phyloP scores from a whole-genome alignment of 768 basidiomycete species.

The Leccinum olivaceopallidum region DNA sequence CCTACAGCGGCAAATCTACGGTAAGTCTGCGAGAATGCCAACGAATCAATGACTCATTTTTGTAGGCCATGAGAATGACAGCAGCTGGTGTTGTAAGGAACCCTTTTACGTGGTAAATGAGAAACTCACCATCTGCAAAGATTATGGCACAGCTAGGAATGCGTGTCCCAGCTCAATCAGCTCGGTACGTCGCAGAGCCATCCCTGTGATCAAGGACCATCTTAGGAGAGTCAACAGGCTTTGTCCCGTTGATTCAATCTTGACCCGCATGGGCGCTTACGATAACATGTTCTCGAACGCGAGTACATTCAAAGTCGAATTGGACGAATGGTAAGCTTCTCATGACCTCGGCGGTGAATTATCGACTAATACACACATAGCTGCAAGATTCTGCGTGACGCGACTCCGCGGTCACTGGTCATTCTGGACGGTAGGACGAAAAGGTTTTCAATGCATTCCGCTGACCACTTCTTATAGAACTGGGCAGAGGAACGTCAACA shows the following conservation, averaged over 20 bases:
- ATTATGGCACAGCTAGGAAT: conserved; percentile 97
- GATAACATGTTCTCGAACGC: conserved; percentile 96
- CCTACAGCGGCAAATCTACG: conserved; percentile 71
- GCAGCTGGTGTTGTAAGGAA: conserved; percentile 79
- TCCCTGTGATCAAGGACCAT: neutral
- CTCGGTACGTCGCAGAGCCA: conserved; percentile 50
- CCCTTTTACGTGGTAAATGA: neutral
- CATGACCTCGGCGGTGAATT: neutral
- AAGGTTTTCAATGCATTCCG: neutral
- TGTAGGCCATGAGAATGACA: conserved; percentile 89
- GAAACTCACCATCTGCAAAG: conserved; percentile 32
- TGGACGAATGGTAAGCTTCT: conserved; percentile 84
- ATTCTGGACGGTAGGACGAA: conserved; percentile 80
- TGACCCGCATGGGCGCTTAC: conserved; percentile 98
- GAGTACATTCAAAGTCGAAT: conserved; percentile 97
- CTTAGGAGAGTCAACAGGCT: conserved; percentile 46
- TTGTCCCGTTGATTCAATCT: conserved; percentile 87
- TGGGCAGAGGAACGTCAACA: conserved; percentile 95
- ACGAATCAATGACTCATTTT: conserved; percentile 2
- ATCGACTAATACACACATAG: conserved; percentile 38
- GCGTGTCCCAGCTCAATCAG: conserved; percentile 84
- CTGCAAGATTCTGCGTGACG: conserved; percentile 91
- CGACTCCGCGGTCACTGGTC: conserved; percentile 91
- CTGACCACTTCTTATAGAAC: conserved; percentile 52
- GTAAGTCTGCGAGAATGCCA: conserved; percentile 34